Evolutionary conservation across 2,329 filamentous ascomycete species (phyloP).

Genomic region (Aspergillus tamarii): DNA sequence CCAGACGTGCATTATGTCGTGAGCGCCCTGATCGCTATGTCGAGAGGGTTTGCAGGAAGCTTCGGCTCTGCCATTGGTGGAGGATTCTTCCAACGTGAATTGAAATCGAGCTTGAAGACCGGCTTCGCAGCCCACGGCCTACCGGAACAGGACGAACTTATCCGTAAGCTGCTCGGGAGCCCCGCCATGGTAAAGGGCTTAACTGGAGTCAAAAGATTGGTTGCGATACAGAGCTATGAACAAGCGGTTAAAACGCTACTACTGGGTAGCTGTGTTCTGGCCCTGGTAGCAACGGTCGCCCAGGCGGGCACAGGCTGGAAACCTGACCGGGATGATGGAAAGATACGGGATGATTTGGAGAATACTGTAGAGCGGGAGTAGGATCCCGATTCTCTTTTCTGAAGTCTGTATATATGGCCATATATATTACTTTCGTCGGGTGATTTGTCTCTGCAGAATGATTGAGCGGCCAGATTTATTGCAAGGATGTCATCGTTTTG

Average conservation of each 20-base stretch:
- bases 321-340: slow-evolving; percentile 21
- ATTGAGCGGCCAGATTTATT: no score
- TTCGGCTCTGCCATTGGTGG: slow-evolving; percentile 81
- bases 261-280: slow-evolving; percentile 54
- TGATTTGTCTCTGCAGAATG: background rate
- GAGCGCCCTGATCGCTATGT: slow-evolving; percentile 75
- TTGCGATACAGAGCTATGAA: slow-evolving; percentile 60
- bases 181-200: slow-evolving; percentile 58
- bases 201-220: slow-evolving; percentile 51
- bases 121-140: slow-evolving; percentile 57
- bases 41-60: slow-evolving; percentile 78
- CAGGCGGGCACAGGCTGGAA: slow-evolving; percentile 65
- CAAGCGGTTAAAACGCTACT: slow-evolving; percentile 58
- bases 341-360: slow-evolving; percentile 8
- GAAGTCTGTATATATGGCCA: background rate
- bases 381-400: background rate
- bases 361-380: background rate
- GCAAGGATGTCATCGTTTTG: background rate
- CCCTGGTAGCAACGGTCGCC: slow-evolving; percentile 52
- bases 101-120: slow-evolving; percentile 58
- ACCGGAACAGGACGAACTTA: slow-evolving; percentile 48
- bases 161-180: slow-evolving; percentile 61
- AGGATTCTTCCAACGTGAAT: slow-evolving; percentile 69
- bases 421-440: background rate
- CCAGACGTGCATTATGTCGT: slow-evolving; percentile 72